Conservation (phyloP, 2,329 filamentous ascomycete species). For the Penicillium nordicum region DNA sequence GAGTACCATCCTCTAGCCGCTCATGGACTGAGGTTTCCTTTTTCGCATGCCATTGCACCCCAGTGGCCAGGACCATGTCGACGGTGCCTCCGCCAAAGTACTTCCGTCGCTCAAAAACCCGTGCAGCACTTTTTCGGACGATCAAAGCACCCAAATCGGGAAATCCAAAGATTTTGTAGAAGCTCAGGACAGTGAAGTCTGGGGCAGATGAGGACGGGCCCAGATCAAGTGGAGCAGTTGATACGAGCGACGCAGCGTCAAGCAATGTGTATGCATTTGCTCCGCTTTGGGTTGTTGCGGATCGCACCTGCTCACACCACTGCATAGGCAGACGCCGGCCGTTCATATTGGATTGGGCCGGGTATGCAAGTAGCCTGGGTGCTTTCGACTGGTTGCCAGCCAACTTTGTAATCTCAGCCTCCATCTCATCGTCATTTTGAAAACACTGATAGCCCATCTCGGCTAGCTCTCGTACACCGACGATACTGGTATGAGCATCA, state of each 20-base stretch:
- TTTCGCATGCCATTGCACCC: constrained; percentile 76
- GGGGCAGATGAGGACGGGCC: constrained; percentile 59
- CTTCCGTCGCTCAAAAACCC: constrained; percentile 61
- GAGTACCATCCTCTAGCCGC: constrained; percentile 81
- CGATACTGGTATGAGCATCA: constrained; percentile 80
- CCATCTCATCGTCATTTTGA: constrained; percentile 58
- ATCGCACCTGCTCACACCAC: constrained; percentile 59
- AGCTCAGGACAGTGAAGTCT: constrained; percentile 82
- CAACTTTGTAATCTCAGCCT: constrained; percentile 58
- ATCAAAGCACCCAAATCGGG: constrained; percentile 85
- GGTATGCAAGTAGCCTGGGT: constrained; percentile 67
- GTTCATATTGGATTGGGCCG: constrained; percentile 91
- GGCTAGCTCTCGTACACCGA: constrained; percentile 75
- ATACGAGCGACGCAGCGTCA: constrained; percentile 77
- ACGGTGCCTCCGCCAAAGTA: constrained; percentile 97
- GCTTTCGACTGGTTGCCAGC: constrained; percentile 16
- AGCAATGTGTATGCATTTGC: constrained; percentile 63
- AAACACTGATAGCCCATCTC: constrained; percentile 61
- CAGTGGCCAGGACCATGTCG: constrained; percentile 76
- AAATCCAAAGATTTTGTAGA: constrained; percentile 98
- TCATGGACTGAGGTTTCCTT: constrained; percentile 74
- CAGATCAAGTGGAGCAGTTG: constrained; percentile 74
- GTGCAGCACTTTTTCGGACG: constrained; percentile 67
- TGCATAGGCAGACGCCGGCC: constrained; percentile 68
- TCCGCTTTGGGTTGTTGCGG: constrained; percentile 22